Evolutionary conservation across 2,329 filamentous ascomycete genomes (phyloP).

Genomic region (Claviceps pazoutovae): DNA sequence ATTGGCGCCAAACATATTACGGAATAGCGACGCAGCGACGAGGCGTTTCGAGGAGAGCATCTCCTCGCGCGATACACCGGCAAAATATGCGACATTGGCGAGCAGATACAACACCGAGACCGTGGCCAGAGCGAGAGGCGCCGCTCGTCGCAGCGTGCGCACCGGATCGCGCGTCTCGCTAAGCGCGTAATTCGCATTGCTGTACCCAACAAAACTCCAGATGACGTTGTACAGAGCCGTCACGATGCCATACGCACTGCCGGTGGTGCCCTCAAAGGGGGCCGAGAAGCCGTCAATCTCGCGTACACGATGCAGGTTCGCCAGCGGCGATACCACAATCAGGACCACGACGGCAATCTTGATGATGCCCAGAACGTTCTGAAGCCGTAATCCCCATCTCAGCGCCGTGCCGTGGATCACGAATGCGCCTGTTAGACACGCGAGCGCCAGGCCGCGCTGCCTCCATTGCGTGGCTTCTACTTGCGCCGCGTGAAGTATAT

Average conservation of each 20-base stretch:
- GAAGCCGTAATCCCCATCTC: constrained; percentile 53
- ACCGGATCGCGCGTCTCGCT: constrained; percentile 53
- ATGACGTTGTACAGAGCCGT: constrained; percentile 60
- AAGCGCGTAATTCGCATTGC: constrained; percentile 53
- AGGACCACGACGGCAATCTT: constrained; percentile 53
- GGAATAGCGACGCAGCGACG: constrained; percentile 40
- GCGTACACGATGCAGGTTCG: constrained; percentile 44
- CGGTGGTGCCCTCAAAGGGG: constrained; percentile 51
- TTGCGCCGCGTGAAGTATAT: constrained; percentile 51
- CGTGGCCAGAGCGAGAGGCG: constrained; percentile 42
- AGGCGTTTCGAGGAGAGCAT: constrained; percentile 37
- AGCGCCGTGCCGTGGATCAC: constrained; percentile 49
- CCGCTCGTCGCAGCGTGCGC: constrained; percentile 50
- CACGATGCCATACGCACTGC: constrained; percentile 52
- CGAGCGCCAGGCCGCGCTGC: constrained; percentile 51
- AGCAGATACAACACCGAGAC: constrained; percentile 52
- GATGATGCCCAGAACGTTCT: constrained; percentile 50
- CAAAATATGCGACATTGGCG: constrained; percentile 54
- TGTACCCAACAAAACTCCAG: constrained; percentile 56
- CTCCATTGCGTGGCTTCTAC: constrained; percentile 52
- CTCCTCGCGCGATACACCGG: constrained; percentile 38
- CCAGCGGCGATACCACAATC: constrained; percentile 50
- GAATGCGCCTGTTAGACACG: constrained; percentile 50
- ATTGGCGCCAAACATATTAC: constrained; percentile 37
- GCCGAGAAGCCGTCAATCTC: constrained; percentile 47